phyloP scores from a whole-genome alignment of 345 rosid species.

The Erysimum cheiranthoides region DNA sequence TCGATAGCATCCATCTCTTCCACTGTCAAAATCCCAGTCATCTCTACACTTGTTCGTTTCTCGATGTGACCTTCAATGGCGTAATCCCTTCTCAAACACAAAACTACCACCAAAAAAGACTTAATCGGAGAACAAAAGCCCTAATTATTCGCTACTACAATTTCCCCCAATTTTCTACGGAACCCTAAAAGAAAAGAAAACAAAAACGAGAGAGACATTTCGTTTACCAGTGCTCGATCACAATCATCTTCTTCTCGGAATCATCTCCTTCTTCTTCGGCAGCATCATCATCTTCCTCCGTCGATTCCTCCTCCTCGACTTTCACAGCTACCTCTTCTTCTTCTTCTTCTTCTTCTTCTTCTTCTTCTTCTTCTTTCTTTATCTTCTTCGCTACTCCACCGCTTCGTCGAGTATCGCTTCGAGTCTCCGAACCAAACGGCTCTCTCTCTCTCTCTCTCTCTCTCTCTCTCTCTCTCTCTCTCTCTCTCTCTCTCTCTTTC shows the following conservation, averaged over 20 bases:
- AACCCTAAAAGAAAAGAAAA: slow-evolving; percentile 5
- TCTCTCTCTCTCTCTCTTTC: too few relatives aligned
- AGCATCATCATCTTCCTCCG: slow-evolving; percentile 12
- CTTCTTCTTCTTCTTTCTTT: slow-evolving; percentile 3
- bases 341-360: slow-evolving; percentile 33
- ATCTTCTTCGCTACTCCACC: too few relatives aligned
- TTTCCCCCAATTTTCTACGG: neutral
- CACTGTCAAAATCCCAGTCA: slow-evolving; percentile 68
- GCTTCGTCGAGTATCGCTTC: too few relatives aligned
- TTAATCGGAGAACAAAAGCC: neutral
- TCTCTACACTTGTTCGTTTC: slow-evolving; percentile 43
- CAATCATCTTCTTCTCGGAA: slow-evolving; percentile 48
- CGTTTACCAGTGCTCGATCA: slow-evolving; percentile 64
- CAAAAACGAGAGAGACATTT: slow-evolving; percentile 41
- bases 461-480: too few relatives aligned
- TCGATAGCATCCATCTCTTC: slow-evolving; percentile 84
- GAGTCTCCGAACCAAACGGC: too few relatives aligned
- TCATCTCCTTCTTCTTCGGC: neutral
- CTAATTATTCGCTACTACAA: neutral
- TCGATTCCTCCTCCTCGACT: slow-evolving; percentile 20
- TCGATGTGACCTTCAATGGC: slow-evolving; percentile 28
- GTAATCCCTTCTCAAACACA: slow-evolving; percentile 35
- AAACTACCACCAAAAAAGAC: too few relatives aligned
- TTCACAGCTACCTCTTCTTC: slow-evolving; percentile 16
- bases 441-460: too few relatives aligned